Percentiles rank a stretch among this genome's conserved stretches.
Evolutionary conservation across 2,329 filamentous ascomycete species (phyloP).

Genomic region (Hawksworthiomyces lignivorus): DNA sequence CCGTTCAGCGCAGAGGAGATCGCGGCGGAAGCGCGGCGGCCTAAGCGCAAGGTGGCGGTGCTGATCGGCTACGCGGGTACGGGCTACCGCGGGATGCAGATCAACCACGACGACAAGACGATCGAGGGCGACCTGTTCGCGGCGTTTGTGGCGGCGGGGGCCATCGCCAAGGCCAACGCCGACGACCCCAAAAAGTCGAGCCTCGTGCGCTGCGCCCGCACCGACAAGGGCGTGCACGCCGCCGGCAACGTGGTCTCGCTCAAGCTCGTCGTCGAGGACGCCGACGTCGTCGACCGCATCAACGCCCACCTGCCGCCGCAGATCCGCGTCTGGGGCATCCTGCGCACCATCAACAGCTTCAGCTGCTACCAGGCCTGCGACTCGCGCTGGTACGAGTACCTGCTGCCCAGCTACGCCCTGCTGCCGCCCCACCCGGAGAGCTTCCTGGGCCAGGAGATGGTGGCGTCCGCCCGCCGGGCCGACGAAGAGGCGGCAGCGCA

Average conservation of each 20-base stretch:
- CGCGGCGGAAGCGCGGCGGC: slow-evolving; percentile 68
- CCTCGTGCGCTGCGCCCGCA: slow-evolving; percentile 86
- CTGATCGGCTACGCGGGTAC: slow-evolving; percentile 93
- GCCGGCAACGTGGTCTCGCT: slow-evolving; percentile 92
- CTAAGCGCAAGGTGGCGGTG: slow-evolving; percentile 94
- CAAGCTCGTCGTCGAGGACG: slow-evolving; percentile 92
- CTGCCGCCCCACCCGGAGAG: slow-evolving; percentile 86
- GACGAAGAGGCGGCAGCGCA: slow-evolving; percentile 55
- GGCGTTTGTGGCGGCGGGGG: slow-evolving; percentile 82
- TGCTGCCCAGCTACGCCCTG: slow-evolving; percentile 89
- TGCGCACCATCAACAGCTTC: slow-evolving; percentile 82
- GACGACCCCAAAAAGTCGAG: slow-evolving; percentile 95
- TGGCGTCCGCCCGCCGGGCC: slow-evolving; percentile 56
- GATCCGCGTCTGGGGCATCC: slow-evolving; percentile 91
- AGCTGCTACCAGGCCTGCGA: slow-evolving; percentile 94
- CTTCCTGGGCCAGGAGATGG: slow-evolving; percentile 74
- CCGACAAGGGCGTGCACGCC: slow-evolving; percentile 95
- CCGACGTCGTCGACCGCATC: slow-evolving; percentile 81
- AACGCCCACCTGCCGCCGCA: slow-evolving; percentile 78
- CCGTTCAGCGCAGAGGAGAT: slow-evolving; percentile 70
- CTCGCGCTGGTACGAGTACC: slow-evolving; percentile 93
- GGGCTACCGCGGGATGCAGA: slow-evolving; percentile 96
- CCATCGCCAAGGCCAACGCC: slow-evolving; percentile 94
- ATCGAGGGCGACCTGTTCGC: slow-evolving; percentile 94
- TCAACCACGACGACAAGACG: slow-evolving; percentile 74